phyloP scores from a whole-genome alignment of 208 protist species.

The Acanthamoeba castellanii region DNA sequence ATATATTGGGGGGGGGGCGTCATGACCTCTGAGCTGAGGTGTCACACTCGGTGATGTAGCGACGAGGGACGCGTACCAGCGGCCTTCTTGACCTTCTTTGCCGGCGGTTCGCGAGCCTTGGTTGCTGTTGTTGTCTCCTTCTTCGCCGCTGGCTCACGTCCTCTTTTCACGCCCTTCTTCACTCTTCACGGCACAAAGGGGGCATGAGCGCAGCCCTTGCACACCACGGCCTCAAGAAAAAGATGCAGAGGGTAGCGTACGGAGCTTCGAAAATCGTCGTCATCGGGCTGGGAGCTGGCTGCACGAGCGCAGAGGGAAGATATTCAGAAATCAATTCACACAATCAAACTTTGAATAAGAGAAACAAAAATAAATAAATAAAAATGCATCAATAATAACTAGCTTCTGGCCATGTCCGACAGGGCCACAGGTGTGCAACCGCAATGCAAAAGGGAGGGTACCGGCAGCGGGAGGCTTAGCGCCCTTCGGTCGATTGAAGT shows the following conservation, averaged over 20 bases:
- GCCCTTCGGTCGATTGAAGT: neutral
- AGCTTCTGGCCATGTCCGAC: too few species aligned
- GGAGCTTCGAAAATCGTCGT: conserved; percentile 40
- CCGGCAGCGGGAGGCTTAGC: neutral
- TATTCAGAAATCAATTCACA: too few species aligned
- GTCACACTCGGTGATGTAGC: neutral
- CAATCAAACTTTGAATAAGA: too few species aligned
- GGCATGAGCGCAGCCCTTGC: too few species aligned
- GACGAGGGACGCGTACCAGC: neutral
- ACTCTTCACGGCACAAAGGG: too few species aligned
- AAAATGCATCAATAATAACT: too few species aligned
- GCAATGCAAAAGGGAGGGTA: neutral
- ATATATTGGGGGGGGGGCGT: too few species aligned
- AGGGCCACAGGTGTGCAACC: neutral
- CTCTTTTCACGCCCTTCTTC: conserved; percentile 8
- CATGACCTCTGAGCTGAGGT: too few species aligned
- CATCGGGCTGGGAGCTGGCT: neutral
- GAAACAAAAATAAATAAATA: too few species aligned
- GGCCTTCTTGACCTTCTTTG: conserved; percentile 13
- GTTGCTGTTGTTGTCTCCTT: neutral
- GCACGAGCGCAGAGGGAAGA: too few species aligned
- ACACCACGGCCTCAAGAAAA: neutral
- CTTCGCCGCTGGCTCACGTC: neutral
- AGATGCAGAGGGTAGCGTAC: neutral
- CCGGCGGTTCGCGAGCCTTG: neutral